Conservation (phyloP, 768 basidiomycete species). For the Russula foetens region DNA sequence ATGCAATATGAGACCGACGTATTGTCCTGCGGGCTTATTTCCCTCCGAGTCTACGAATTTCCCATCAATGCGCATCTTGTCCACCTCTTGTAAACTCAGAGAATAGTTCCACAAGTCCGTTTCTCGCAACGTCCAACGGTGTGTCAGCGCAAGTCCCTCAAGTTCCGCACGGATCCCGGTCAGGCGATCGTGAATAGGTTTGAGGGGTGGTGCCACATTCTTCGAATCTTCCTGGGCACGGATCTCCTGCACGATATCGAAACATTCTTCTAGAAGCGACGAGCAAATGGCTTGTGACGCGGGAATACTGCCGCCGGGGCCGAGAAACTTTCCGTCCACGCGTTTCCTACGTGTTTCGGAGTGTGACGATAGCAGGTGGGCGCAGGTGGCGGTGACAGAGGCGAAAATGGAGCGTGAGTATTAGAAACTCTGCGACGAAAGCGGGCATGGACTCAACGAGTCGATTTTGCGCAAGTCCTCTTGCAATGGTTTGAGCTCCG, state of each 20-base stretch:
- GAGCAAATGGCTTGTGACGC: slow-evolving; percentile 87
- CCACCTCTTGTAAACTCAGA: slow-evolving; percentile 88
- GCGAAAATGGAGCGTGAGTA: slow-evolving; percentile 6
- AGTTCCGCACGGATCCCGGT: slow-evolving; percentile 79
- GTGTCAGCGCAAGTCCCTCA: slow-evolving; percentile 87
- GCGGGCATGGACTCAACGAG: slow-evolving; percentile 64
- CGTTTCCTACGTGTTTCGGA: slow-evolving; percentile 51
- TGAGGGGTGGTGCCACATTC: slow-evolving; percentile 76
- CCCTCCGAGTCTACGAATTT: slow-evolving; percentile 96
- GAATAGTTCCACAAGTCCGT: slow-evolving; percentile 93
- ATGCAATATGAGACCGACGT: slow-evolving; percentile 44
- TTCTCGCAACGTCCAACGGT: slow-evolving; percentile 94
- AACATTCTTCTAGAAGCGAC: slow-evolving; percentile 92
- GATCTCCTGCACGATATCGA: slow-evolving; percentile 93
- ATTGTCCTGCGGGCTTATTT: slow-evolving; percentile 88
- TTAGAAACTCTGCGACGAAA: neutral
- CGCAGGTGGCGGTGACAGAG: neutral
- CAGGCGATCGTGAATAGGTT: slow-evolving; percentile 90
- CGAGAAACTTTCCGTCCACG: slow-evolving; percentile 93
- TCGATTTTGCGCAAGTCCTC: slow-evolving; percentile 96
- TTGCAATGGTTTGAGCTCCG: slow-evolving; percentile 81
- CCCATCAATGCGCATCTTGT: slow-evolving; percentile 94
- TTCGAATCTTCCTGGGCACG: slow-evolving; percentile 86
- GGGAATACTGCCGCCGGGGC: slow-evolving; percentile 84
- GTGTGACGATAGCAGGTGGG: slow-evolving; percentile 19